Percentiles rank a stretch among this genome's conserved stretches.
Conservation (phyloP, 306 rosid species). For the Castanopsis chinensis region DNA sequence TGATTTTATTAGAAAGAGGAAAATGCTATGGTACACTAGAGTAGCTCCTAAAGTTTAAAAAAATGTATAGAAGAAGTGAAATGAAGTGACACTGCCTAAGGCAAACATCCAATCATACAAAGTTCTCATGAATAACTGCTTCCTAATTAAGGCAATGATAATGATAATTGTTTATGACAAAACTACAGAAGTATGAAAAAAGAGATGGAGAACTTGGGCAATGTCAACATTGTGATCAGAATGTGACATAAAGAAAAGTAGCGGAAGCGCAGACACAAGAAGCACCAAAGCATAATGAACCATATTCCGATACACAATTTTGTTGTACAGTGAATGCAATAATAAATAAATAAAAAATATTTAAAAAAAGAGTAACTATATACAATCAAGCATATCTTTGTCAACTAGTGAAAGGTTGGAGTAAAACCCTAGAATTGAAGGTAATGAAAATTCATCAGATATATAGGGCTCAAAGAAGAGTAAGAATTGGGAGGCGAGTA, state of each 20-base stretch:
- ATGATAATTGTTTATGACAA: background rate
- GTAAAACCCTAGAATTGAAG: no score
- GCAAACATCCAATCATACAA: background rate
- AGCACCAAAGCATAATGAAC: background rate
- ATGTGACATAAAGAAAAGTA: background rate
- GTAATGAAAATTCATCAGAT: no score
- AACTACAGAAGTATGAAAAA: background rate
- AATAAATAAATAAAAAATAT: background rate
- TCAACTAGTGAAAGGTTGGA: no score
- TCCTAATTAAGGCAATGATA: background rate
- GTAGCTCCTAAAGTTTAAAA: no score
- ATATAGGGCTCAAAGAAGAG: no score
- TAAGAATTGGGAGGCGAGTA: no score
- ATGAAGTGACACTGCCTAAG: no score
- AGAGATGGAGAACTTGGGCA: background rate
- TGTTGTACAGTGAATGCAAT: background rate
- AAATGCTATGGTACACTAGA: no score
- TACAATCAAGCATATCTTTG: no score
- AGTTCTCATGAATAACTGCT: background rate
- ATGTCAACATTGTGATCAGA: background rate
- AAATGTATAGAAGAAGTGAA: no score
- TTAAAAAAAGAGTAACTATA: no score
- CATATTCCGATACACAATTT: background rate
- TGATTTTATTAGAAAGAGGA: no score
- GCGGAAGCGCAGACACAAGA: background rate